Conservation (phyloP, 2,329 filamentous ascomycete genomes). For the Alternaria gansuensis region DNA sequence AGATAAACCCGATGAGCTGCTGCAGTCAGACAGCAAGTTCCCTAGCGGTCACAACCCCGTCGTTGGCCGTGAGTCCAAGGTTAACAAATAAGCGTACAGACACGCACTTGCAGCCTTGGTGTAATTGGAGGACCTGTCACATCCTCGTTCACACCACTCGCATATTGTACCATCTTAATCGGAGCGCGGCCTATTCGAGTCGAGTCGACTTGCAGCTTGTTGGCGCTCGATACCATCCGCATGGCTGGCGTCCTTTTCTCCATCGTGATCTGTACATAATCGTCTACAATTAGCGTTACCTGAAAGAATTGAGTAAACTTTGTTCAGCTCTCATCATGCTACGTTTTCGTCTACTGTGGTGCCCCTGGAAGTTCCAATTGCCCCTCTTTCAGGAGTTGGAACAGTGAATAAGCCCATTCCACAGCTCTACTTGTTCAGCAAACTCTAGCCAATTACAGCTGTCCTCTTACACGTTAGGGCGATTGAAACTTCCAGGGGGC, state of each 20-base stretch:
- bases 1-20: constrained; percentile 64
- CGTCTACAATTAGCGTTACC: constrained; percentile 10
- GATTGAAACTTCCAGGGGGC: too few relatives aligned
- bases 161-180: constrained; percentile 13
- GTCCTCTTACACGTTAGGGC: neutral
- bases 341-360: neutral
- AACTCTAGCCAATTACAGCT: neutral
- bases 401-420: too few relatives aligned
- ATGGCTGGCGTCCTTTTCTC: constrained; percentile 15
- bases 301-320: constrained; percentile 7
- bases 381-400: too few relatives aligned
- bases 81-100: constrained; percentile 57
- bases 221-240: constrained; percentile 20
- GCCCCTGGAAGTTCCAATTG: too few relatives aligned
- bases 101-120: neutral
- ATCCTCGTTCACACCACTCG: constrained; percentile 6
- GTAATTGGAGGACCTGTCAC: constrained; percentile 3
- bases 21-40: constrained; percentile 61
- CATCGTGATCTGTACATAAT: constrained; percentile 17
- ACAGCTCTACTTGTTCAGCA: too few relatives aligned
- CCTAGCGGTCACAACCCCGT: constrained; percentile 57
- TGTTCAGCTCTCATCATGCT: neutral
- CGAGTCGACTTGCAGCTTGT: constrained; percentile 17
- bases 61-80: constrained; percentile 55
- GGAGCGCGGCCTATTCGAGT: constrained; percentile 15